Conservation (phyloP, 805 yeast genomes). For the Clavispora santaluciae region DNA sequence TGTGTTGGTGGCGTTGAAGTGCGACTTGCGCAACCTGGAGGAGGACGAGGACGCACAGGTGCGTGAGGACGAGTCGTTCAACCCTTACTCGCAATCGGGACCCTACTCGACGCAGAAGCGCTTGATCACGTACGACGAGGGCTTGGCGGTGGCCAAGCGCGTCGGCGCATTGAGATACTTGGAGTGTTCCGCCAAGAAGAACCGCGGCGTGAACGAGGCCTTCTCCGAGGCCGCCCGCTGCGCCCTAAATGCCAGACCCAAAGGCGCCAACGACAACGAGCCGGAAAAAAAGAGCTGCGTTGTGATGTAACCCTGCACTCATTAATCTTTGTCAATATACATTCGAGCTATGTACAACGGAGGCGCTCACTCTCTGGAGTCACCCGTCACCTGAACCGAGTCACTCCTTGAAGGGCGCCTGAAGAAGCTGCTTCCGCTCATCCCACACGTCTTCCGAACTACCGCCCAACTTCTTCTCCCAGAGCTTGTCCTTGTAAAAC, state of each 20-base stretch:
- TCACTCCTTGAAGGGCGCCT: conserved; percentile 34
- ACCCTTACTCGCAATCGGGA: conserved; percentile 30
- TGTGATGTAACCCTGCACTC: conserved; percentile 24
- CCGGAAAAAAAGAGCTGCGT: conserved; percentile 38
- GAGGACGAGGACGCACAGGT: conserved; percentile 22
- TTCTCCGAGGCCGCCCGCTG: conserved; percentile 98
- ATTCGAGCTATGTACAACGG: background rate
- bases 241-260: conserved; percentile 84
- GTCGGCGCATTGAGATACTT: conserved; percentile 92
- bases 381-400: no score
- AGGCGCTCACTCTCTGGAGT: background rate
- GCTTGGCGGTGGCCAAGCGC: conserved; percentile 84
- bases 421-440: conserved; percentile 29
- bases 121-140: conserved; percentile 86
- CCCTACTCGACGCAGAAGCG: conserved; percentile 40
- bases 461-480: conserved; percentile 60
- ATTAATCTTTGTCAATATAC: background rate
- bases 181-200: conserved; percentile 95
- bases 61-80: conserved; percentile 23
- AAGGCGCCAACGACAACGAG: conserved; percentile 55
- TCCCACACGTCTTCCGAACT: conserved; percentile 87
- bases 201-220: conserved; percentile 98
- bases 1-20: conserved; percentile 89
- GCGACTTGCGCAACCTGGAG: conserved; percentile 78
- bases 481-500: conserved; percentile 61